These are phyloP conservation scores for Forsythia viridissima DNA, from an alignment of 257 asterid genomes.

Conservation along the genomic window DNA sequence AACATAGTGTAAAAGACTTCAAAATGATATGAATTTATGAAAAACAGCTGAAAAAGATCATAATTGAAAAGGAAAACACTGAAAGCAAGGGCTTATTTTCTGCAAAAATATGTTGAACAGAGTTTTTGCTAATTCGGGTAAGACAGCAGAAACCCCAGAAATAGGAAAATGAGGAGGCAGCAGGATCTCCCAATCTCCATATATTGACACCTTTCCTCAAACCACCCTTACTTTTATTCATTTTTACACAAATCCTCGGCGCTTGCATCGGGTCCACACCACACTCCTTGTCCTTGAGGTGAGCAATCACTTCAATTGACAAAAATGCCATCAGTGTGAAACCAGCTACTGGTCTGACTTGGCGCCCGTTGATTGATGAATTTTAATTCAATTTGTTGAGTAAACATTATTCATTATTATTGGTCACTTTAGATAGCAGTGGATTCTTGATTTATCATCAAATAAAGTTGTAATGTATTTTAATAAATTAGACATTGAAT, in stretches of 20 bases:
- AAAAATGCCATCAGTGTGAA: background rate
- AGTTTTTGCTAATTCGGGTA: background rate
- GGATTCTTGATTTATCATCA: too few species aligned
- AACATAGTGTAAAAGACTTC: conserved; percentile 30
- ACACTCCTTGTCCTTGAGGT: background rate
- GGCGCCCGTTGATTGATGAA: too few species aligned
- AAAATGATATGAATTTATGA: background rate
- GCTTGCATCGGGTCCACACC: conserved; percentile 30
- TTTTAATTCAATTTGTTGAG: too few species aligned
- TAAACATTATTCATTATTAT: too few species aligned
- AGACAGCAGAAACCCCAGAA: conserved; percentile 20
- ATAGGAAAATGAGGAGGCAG: conserved; percentile 11
- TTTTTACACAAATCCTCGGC: conserved; percentile 29
- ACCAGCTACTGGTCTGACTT: too few species aligned
- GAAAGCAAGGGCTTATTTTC: conserved; percentile 25
- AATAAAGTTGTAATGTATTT: too few species aligned
- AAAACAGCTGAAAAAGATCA: conserved; percentile 1
- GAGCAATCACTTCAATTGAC: conserved; percentile 1
- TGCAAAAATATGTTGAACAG: background rate
- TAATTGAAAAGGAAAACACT: conserved; percentile 16
- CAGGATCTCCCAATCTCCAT: conserved; percentile 19
- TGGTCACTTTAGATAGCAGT: too few species aligned
- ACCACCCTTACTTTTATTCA: conserved; percentile 29
- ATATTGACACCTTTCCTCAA: conserved; percentile 26
- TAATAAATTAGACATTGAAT: too few species aligned